Base-by-base conservation (phyloP, 768 basidiomycete species). In the Coprinopsis cinerea region DNA sequence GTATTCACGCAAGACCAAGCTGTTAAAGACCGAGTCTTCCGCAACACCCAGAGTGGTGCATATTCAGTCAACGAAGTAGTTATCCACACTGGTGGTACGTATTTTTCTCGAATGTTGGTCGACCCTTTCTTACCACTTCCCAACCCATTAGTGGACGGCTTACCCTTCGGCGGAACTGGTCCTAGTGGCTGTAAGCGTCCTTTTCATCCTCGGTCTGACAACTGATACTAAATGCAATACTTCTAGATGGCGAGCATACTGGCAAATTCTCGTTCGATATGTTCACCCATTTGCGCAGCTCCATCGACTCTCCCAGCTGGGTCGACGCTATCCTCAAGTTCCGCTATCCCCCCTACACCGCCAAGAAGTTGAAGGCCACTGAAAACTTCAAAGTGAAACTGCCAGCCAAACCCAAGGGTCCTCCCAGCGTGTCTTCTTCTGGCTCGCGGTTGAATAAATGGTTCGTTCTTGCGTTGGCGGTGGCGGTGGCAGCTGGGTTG, bases 81-180 rank as follows among this genome's bases (percentile, higher is more conserved):
- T 35, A 60, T 91, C n/a, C 84, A 83, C 23, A 64, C 69, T 0
- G 80, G 66, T 35, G 69, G 85, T 85, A 49, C 47, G 77, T 67
- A 24, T 1, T 24, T 6, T 39, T 9, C 9, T 40, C 13, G 22
- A 4, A 20, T 22, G 5, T 22, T 20, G 2, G 26, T n/a, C 0
- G 23, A 25, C 25, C 14, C 11, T 15, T 20, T 7, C 3, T 43
- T 14, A 23, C 30, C 10, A 26, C 17, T 36, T 7, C 36, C 2
- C 15, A 35, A 26, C 24, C 18, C 25, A 51, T 6, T 50, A 81
- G 81, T 70, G 10, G 73, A 81, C 11, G 83, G 80, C 10, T 60
- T 88, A 27, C 87, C 88, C 5, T 85, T 90, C 51, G 88, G 88
- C 30, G 88, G 88, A 22, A 71, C 78, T 36, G 88, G 88, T 1